Evolutionary conservation across 2,329 filamentous ascomycete species (phyloP), one percentile per base, ranked within the genome.

Genomic region (Pestalotiopsis sp.): DNA sequence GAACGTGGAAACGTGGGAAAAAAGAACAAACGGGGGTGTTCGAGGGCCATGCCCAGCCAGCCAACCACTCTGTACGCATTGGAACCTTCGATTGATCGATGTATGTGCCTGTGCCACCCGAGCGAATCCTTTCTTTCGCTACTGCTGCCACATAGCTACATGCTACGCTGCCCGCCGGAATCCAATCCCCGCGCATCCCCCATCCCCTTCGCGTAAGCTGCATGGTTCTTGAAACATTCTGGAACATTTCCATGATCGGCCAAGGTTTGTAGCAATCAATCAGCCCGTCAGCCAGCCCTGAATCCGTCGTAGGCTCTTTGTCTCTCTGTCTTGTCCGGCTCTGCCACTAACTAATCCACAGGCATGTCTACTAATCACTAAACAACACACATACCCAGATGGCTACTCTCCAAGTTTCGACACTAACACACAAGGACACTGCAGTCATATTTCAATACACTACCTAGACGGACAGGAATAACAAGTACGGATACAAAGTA

Each of bases 201-300:
- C 41, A 36, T 31, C 11, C n/a, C 41, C 63, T 66, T 66, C 41
- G 63, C 63, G n/a, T 39, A 23, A 17, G 25, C 49, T 66, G 52
- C 49, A 23, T 38, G 41, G 63, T 25, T 45, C n/a, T 66, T 66
- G 63, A 41, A 66, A 45, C 63, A 52, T 66, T 66, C 63, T 66
- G 63, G 63, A 66, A 66, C 63, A 66, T 66, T 66, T 66, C 63
- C 63, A n/a, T 57, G 20, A 36, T 66, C 45, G 63, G 63, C 27
- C 38, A 66, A 49, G 25, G 36, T 38, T 36, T 13, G 36, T 62
- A n/a, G 45, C 45, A 52, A 20, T 52, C 45, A n/a, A 20, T 52
- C 45, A 52, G 45, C 45, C 20, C 20, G 17, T 52, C 45, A 52
- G 17, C 9, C 17, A 20, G 14, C 45, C 20, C 20, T 45, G 14